Conservation (phyloP, 192 early-diverging fungal species). For the Coemansia sp. region DNA sequence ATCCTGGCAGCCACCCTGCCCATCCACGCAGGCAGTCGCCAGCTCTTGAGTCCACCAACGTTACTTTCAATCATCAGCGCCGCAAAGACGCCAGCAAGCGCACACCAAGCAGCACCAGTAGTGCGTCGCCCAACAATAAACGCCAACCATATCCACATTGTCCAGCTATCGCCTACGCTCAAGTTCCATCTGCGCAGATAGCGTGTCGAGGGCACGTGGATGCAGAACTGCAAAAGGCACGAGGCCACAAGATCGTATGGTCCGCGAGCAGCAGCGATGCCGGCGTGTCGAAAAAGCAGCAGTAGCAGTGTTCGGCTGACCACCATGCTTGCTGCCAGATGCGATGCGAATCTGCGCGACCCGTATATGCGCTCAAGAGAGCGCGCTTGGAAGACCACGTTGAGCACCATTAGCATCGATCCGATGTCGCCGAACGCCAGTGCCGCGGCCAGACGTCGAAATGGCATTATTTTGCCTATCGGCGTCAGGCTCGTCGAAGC, state of each 20-base stretch:
- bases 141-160: background rate
- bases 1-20: background rate
- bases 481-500: background rate
- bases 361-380: background rate
- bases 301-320: background rate
- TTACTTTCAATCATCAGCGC: background rate
- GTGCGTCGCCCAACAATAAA: background rate
- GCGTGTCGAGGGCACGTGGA: background rate
- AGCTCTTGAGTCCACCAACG: background rate
- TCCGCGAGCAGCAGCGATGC: background rate
- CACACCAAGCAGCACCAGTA: background rate
- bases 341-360: background rate
- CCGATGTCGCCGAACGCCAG: background rate
- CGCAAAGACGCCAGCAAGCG: background rate
- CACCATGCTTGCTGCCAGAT: background rate
- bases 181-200: background rate
- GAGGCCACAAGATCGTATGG: background rate
- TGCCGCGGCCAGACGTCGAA: background rate
- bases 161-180: background rate
- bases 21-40: conserved; percentile 5
- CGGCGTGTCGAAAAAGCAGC: background rate
- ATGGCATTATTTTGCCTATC: background rate
- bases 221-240: background rate
- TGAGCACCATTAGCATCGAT: background rate
- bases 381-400: background rate